These are phyloP conservation scores for Podospora anserina DNA, from an alignment of 495 filamentous ascomycete species.

Conservation along the genomic window DNA sequence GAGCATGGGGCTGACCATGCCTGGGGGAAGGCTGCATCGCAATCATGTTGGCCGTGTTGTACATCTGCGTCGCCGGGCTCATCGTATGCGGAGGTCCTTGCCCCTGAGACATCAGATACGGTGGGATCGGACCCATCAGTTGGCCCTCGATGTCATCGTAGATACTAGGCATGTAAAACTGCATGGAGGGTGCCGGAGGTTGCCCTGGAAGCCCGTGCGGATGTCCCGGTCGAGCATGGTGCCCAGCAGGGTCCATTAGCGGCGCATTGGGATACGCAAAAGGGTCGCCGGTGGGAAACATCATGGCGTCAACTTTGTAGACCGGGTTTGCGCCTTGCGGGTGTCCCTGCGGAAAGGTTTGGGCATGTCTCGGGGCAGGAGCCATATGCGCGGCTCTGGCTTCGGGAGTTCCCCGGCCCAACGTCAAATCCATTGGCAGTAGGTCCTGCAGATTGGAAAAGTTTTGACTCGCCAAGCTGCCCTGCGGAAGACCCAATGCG, in stretches of 20 bases:
- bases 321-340: slow-evolving; percentile 46
- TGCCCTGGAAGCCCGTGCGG: slow-evolving; percentile 23
- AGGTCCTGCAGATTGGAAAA: slow-evolving; percentile 35
- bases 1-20: slow-evolving; percentile 18
- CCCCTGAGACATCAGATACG: slow-evolving; percentile 44
- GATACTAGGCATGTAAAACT: slow-evolving; percentile 42
- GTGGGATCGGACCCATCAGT: slow-evolving; percentile 44
- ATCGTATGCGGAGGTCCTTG: slow-evolving; percentile 32
- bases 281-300: slow-evolving; percentile 89
- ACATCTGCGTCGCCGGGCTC: slow-evolving; percentile 40
- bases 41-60: slow-evolving; percentile 25
- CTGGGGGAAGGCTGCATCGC: slow-evolving; percentile 19
- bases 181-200: slow-evolving; percentile 29
- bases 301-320: slow-evolving; percentile 77
- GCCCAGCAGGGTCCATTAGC: slow-evolving; percentile 54
- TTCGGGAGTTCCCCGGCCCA: slow-evolving; percentile 26
- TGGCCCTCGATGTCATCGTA: slow-evolving; percentile 50
- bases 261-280: slow-evolving; percentile 88
- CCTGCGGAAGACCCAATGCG: slow-evolving; percentile 30
- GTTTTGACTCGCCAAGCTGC: slow-evolving; percentile 24
- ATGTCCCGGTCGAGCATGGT: slow-evolving; percentile 21
- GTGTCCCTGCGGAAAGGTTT: slow-evolving; percentile 30
- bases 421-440: slow-evolving; percentile 31
- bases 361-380: slow-evolving; percentile 20
- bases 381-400: slow-evolving; percentile 22